phyloP scores from a whole-genome alignment of 345 rosid species.

The Ceriops zippeliana region DNA sequence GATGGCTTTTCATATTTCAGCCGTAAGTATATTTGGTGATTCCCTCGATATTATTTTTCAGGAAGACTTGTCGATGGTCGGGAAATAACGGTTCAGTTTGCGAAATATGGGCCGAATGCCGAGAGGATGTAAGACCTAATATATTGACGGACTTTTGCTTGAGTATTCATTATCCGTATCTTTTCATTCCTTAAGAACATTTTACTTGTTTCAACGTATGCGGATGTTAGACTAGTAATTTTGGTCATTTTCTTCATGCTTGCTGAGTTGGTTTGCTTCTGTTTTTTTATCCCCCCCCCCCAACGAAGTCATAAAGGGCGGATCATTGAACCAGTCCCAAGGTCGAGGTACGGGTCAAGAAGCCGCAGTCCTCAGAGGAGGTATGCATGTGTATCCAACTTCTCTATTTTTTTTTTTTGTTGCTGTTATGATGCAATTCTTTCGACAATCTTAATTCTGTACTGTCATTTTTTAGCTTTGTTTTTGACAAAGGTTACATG shows the following conservation, averaged over 20 bases:
- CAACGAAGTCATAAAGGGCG: constrained; percentile 1
- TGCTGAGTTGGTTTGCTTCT: not conserved
- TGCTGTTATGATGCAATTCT: no score
- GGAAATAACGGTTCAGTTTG: constrained; percentile 27
- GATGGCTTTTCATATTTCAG: not conserved
- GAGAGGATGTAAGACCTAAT: constrained; percentile 7
- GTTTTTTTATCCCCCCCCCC: not conserved
- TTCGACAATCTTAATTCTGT: no score
- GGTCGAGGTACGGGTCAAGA: not conserved
- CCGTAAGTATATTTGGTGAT: not conserved
- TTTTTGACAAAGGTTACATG: no score
- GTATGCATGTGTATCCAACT: not conserved
- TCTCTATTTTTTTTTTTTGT: not conserved
- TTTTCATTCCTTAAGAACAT: not conserved
- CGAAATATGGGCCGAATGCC: constrained; percentile 21
- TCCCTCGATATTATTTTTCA: not conserved
- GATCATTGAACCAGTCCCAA: constrained; percentile 7
- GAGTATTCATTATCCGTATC: not conserved
- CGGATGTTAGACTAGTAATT: not conserved
- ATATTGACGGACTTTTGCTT: not conserved
- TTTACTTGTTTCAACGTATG: not conserved
- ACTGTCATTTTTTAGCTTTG: no score
- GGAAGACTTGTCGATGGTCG: constrained; percentile 28
- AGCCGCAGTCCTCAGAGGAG: not conserved
- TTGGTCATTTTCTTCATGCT: not conserved